phyloP scores from a whole-genome alignment of 2,329 filamentous ascomycete species.

The Pestalotiopsis fici region DNA sequence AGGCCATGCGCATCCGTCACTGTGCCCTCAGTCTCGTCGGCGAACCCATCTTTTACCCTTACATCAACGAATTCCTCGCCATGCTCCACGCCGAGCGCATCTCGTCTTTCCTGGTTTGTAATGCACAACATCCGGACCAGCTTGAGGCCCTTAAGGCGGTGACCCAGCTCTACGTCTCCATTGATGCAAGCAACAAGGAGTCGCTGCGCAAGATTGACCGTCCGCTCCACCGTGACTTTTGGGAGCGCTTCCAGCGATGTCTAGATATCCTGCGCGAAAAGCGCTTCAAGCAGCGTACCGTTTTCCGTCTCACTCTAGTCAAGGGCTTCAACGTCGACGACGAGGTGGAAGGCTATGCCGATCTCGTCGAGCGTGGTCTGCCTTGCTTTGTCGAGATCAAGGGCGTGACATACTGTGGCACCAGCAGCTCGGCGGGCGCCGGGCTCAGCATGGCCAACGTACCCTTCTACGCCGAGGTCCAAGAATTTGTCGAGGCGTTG shows the following conservation, averaged over 20 bases:
- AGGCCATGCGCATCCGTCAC: slow-evolving; percentile 91
- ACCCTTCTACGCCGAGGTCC: slow-evolving; percentile 91
- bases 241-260: slow-evolving; percentile 92
- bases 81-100: slow-evolving; percentile 86
- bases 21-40: slow-evolving; percentile 91
- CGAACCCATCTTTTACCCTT: slow-evolving; percentile 97
- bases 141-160: slow-evolving; percentile 80
- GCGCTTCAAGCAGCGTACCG: slow-evolving; percentile 84
- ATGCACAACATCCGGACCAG: slow-evolving; percentile 93
- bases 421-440: slow-evolving; percentile 77
- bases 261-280: slow-evolving; percentile 85
- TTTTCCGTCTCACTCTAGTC: slow-evolving; percentile 92
- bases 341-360: slow-evolving; percentile 86
- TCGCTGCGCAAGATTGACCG: slow-evolving; percentile 86
- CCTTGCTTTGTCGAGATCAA: slow-evolving; percentile 96
- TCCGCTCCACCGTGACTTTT: slow-evolving; percentile 93
- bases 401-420: slow-evolving; percentile 96
- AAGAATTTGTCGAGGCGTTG: slow-evolving; percentile 77
- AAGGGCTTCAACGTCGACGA: slow-evolving; percentile 98
- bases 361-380: slow-evolving; percentile 81
- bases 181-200: slow-evolving; percentile 90
- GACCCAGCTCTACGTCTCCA: slow-evolving; percentile 94
- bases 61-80: slow-evolving; percentile 88
- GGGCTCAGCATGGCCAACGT: slow-evolving; percentile 97
- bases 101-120: slow-evolving; percentile 94